These are phyloP conservation scores for Eudorina sp. DNA, from an alignment of 139 green algal species.

Conservation along the genomic window DNA sequence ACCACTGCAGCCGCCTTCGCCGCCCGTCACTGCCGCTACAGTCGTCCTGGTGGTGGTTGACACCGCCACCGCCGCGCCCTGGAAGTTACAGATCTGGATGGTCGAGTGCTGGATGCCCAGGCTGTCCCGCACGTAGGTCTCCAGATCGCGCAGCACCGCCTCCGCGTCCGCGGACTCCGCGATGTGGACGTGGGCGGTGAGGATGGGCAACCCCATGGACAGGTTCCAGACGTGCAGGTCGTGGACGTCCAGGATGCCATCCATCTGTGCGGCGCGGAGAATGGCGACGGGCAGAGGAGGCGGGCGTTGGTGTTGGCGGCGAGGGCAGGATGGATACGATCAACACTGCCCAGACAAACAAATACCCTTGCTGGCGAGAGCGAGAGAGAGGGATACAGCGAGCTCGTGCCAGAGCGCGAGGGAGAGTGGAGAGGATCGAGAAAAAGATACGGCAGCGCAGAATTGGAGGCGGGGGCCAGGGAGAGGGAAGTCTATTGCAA, in stretches of 20 bases:
- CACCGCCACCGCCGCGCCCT: neutral
- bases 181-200: conserved; percentile 82
- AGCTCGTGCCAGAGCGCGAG: too few species aligned
- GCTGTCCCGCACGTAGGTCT: conserved; percentile 54
- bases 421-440: too few species aligned
- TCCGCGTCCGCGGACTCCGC: conserved; percentile 21
- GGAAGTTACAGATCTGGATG: conserved; percentile 78
- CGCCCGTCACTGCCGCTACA: neutral
- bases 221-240: conserved; percentile 96
- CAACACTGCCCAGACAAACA: too few species aligned
- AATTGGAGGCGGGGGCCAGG: too few species aligned
- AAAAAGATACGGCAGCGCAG: too few species aligned
- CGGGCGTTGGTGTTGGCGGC: neutral
- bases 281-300: neutral
- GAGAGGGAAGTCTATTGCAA: too few species aligned
- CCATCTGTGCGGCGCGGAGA: conserved; percentile 58
- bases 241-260: conserved; percentile 85
- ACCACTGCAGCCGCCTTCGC: neutral
- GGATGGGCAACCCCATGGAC: conserved; percentile 80
- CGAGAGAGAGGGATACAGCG: too few species aligned
- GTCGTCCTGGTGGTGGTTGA: neutral
- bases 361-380: too few species aligned
- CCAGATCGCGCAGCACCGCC: conserved; percentile 57
- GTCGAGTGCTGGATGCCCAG: conserved; percentile 85
- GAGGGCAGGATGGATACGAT: neutral